Percentiles rank a stretch among this genome's conserved stretches.
Evolutionary conservation across 169 alveolate genomes (phyloP).

Genomic region (Plasmodium knowlesi): DNA sequence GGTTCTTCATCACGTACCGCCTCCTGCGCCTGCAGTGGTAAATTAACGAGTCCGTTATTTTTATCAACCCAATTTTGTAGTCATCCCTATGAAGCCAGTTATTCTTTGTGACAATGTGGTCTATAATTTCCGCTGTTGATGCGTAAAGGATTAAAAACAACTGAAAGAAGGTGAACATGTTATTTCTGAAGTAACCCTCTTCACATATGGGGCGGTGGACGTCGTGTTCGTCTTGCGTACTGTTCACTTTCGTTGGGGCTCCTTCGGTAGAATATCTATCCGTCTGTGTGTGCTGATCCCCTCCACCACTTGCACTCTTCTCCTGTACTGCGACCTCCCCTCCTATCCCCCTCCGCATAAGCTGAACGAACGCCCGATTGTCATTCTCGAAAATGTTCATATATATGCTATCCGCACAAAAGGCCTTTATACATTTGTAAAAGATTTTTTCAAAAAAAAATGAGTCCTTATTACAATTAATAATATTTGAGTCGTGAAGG

Average conservation of each 20-base stretch:
- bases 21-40: conserved; percentile 36
- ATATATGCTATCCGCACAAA: conserved; percentile 24
- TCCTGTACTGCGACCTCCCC: too few species aligned
- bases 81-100: conserved; percentile 63
- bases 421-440: conserved; percentile 3
- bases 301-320: too few species aligned
- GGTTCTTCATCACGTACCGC: conserved; percentile 36
- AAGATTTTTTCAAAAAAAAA: conserved; percentile 47
- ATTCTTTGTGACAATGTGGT: conserved; percentile 31
- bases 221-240: background rate
- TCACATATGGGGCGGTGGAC: background rate
- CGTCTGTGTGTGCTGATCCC: background rate
- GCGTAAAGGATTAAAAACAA: conserved; percentile 47
- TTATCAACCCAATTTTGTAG: conserved; percentile 26
- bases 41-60: conserved; percentile 21
- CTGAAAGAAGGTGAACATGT: conserved; percentile 36
- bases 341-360: background rate
- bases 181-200: conserved; percentile 9
- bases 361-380: conserved; percentile 30
- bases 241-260: background rate
- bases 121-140: conserved; percentile 38
- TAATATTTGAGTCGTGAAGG: conserved; percentile 50
- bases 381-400: conserved; percentile 43
- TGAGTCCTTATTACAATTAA: conserved; percentile 8
- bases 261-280: background rate